A percentile compares a stretch with the other conserved stretches of the same genome.
phyloP scores from a whole-genome alignment of 2,329 filamentous ascomycete genomes.

The Epichloe sylvatica region DNA sequence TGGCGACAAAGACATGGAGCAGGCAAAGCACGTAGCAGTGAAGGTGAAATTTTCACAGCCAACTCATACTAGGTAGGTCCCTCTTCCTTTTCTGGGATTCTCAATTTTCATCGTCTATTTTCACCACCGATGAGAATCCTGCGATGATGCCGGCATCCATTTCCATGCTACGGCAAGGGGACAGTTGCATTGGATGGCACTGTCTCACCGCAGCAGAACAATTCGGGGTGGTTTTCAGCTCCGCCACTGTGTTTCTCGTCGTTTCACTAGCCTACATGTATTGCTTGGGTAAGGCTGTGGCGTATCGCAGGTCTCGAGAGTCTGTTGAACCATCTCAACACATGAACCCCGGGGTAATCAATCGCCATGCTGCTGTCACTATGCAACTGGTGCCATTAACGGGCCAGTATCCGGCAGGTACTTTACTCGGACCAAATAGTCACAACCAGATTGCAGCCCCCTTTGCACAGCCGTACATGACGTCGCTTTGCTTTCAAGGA shows the following conservation, averaged over 20 bases:
- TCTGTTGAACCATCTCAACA: not conserved
- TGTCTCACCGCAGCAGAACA: conserved; percentile 25
- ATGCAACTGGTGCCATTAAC: not conserved
- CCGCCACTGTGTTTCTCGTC: conserved; percentile 16
- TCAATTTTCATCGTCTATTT: too few species aligned
- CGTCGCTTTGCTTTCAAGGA: not conserved
- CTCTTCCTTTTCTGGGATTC: too few species aligned
- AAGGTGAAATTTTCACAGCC: not conserved
- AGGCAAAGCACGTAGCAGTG: not conserved
- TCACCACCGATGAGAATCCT: not conserved
- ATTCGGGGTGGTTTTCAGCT: conserved; percentile 26
- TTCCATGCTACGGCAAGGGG: not conserved
- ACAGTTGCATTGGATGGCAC: conserved; percentile 21
- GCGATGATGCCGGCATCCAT: not conserved
- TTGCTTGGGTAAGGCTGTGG: conserved; percentile 17
- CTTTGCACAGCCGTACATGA: not conserved
- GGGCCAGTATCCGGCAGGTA: not conserved
- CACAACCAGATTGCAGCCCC: not conserved
- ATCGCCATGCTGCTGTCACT: not conserved
- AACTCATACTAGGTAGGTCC: not conserved
- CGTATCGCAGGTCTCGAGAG: not conserved
- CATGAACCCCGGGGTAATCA: not conserved
- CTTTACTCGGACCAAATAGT: not conserved
- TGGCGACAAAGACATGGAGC: not conserved
- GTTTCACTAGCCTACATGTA: conserved; percentile 21